Evolutionary conservation across 495 filamentous ascomycete genomes (phyloP), one percentile per base, ranked within the genome.

Genomic region (Xylaria flabelliformis): DNA sequence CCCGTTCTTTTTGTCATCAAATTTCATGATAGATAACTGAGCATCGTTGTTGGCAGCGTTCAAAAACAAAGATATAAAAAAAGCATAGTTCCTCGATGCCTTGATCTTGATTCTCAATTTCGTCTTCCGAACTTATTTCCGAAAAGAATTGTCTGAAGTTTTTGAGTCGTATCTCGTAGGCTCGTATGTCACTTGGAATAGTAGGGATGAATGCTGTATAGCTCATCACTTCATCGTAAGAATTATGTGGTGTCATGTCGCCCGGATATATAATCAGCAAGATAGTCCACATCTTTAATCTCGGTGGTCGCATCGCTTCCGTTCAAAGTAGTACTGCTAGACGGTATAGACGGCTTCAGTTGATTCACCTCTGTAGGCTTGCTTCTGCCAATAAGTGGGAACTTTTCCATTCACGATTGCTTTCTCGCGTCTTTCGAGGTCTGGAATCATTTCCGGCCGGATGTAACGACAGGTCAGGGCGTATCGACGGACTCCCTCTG

Each of bases 401-500:
- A 86, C 74, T 4, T 74, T 74, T 4, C 83, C 84, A 48, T 82
- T 79, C 15, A 65, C 26, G 0, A 70, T 21, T 0, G 82, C 78
- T 5, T 76, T 74, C 2, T 74, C 71, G 0, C 73, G 74, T 46
- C 84, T 80, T 0, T 56, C 71, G 7, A 78, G 66, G 10, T 69
- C 70, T 0, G 68, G 75, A 74, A 90, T 83, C 59, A 75, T 80
- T 4, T 82, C 74, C 0, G 83, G 82, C 15, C 82, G 80, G 44
- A 91, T 86, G 44, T 86, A 81, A 0, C 89, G 82, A 73, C 84
- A 86, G 0, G 89, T 91, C 12, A 94, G 74, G 0, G 91, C 92
- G 79, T 91, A 95, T 0, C 92, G 87, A 8, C 93, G 80, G 24
- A 82, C 85, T 0, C 89, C 88, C 1, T 78, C 62, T 0, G 90